A percentile compares a stretch with the other conserved stretches of the same genome.
Evolutionary conservation across 2,329 filamentous ascomycete genomes (phyloP).

Genomic region (Balansia obtecta): DNA sequence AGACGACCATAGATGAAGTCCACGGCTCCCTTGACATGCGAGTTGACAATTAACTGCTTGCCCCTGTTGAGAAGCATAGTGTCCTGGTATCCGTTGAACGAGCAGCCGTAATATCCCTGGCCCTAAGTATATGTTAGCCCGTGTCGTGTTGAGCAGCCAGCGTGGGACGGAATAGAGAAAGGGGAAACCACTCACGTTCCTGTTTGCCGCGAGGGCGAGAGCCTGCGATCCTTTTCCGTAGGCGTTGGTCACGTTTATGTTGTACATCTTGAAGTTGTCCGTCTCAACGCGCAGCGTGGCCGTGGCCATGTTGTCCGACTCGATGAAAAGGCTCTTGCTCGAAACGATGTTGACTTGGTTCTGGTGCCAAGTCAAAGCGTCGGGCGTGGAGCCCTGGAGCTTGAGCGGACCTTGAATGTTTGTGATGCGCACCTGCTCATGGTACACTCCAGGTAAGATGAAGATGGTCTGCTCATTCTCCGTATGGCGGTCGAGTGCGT

Average conservation of each 20-base stretch:
- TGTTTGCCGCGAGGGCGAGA: constrained; percentile 26
- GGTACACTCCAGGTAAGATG: not conserved
- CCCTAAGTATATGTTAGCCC: constrained; percentile 1
- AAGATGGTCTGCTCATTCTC: constrained; percentile 1
- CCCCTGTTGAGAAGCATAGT: constrained; percentile 33
- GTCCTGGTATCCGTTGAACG: constrained; percentile 35
- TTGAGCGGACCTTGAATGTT: constrained; percentile 25
- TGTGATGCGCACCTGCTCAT: not conserved
- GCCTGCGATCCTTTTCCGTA: constrained; percentile 33
- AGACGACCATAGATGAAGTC: constrained; percentile 28
- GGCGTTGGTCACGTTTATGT: constrained; percentile 38
- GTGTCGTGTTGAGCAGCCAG: no score
- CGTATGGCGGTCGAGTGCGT: not conserved
- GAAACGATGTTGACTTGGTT: no score
- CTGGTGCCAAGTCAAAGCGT: no score
- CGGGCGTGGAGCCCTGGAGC: constrained; percentile 46
- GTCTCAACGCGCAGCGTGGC: constrained; percentile 31
- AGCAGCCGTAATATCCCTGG: constrained; percentile 33
- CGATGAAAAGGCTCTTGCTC: no score
- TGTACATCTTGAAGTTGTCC: constrained; percentile 45
- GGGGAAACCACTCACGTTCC: no score
- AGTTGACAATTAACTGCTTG: no score
- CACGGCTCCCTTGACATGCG: constrained; percentile 34
- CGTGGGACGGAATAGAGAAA: no score
- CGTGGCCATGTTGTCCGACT: no score